phyloP scores from a whole-genome alignment of 148 eudicot species.

The Arctostaphylos glauca region DNA sequence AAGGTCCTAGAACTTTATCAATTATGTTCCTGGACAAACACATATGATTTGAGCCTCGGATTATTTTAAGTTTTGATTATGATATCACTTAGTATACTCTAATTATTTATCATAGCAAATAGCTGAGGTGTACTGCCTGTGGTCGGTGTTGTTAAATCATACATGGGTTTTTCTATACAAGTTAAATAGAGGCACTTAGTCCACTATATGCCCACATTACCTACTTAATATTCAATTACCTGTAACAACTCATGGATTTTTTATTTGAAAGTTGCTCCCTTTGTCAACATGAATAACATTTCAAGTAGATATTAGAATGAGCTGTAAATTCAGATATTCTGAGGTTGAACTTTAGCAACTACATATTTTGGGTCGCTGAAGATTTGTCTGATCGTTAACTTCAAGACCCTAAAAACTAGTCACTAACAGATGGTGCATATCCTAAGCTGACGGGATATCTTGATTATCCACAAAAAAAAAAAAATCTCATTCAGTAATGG shows the following conservation, averaged over 20 bases:
- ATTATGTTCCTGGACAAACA: conserved; percentile 11
- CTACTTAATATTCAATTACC: conserved; percentile 15
- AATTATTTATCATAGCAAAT: not conserved
- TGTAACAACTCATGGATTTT: conserved; percentile 19
- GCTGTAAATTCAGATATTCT: too few relatives aligned
- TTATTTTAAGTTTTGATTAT: not conserved
- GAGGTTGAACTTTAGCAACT: too few relatives aligned
- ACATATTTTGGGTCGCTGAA: too few relatives aligned
- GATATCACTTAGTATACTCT: not conserved
- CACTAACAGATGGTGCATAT: too few relatives aligned
- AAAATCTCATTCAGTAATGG: too few relatives aligned
- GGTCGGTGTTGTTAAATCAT: conserved; percentile 1
- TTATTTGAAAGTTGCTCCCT: not conserved
- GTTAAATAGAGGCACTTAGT: not conserved
- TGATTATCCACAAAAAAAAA: too few relatives aligned
- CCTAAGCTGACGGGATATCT: too few relatives aligned
- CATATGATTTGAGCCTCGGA: not conserved
- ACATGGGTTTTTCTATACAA: not conserved
- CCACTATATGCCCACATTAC: conserved; percentile 2
- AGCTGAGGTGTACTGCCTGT: not conserved
- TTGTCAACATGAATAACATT: not conserved
- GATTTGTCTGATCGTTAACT: too few relatives aligned
- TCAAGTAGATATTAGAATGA: too few relatives aligned
- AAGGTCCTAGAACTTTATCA: not conserved
- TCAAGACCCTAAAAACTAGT: too few relatives aligned